Evolutionary conservation across 73 alveolate genomes (phyloP), one percentile per base, ranked within the genome.

Genomic region (Paramecium bursaria): DNA sequence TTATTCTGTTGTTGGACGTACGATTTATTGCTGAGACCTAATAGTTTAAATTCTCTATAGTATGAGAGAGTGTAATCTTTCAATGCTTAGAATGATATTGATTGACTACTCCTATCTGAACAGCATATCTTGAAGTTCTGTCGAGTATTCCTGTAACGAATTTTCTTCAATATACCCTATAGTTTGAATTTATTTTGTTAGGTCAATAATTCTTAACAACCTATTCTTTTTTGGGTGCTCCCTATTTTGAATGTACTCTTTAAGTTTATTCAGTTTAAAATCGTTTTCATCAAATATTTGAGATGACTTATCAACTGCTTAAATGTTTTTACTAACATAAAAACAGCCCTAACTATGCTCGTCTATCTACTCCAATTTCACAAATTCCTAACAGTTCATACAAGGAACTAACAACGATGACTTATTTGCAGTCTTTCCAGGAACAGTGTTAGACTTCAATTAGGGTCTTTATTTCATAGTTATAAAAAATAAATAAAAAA

Each of bases 381-480:
- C 33, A 10, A 23, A 57, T 26, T 57, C 76, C 33, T 57, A 29
- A 29, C 76, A 57, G 33, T 57, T 57, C 49, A 57, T 57, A 42
- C 76, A 57, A 13, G 26, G 76, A 3, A 57, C 33, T 11, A 57
- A 31, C 33, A 57, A 57, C 33, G 17, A 15, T 11, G 76, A 57
- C 21, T 67, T 67, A 2, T 67, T 44, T 35, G 33, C 44, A 5
- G 82, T 42, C 19, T 57, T 67, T 9, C 4, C 19, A 19, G 82
- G 82, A 42, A 67, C 82, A 21, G 82, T 67, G 4, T 19, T 39
- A 19, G 60, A 39, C 21, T 67, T 67, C 13, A n/a, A n/a, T n/a
- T n/a, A n/a, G n/a, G n/a, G n/a, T n/a, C n/a, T n/a, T n/a, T n/a
- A n/a, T n/a, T n/a, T n/a, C n/a, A n/a, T n/a, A n/a, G n/a, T n/a